Conservation (phyloP, 106 monocot genomes). For the Dendrobium catenatum region DNA sequence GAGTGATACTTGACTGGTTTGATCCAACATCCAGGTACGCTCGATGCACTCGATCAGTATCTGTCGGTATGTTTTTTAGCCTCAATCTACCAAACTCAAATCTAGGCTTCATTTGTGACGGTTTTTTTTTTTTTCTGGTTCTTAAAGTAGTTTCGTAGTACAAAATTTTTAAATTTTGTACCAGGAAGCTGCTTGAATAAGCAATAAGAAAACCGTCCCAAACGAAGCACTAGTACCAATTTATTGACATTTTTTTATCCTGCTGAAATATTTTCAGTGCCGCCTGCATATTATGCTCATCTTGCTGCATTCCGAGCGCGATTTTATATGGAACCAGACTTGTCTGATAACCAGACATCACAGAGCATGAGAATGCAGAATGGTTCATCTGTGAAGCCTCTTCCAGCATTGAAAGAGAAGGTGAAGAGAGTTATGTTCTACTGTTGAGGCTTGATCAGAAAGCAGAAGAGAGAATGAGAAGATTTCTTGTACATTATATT, state of each 20-base stretch:
- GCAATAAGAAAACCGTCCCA: too few relatives aligned
- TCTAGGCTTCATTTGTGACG: too few relatives aligned
- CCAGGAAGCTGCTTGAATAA: too few relatives aligned
- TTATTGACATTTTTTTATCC: background rate
- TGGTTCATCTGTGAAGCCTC: conserved; percentile 34
- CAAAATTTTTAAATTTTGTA: too few relatives aligned
- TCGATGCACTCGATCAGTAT: conserved; percentile 82
- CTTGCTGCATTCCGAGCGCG: conserved; percentile 66
- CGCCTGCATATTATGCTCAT: conserved; percentile 69
- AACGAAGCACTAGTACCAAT: background rate
- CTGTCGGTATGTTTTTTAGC: conserved; percentile 50
- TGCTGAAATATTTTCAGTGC: conserved; percentile 26
- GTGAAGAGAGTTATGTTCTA: conserved; percentile 78
- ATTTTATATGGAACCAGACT: conserved; percentile 56
- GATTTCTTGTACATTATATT: conserved; percentile 10
- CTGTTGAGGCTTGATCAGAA: conserved; percentile 17
- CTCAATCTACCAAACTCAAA: background rate
- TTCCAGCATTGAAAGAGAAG: conserved; percentile 62
- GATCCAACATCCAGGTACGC: conserved; percentile 53
- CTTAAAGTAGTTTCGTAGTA: too few relatives aligned
- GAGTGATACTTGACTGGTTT: background rate
- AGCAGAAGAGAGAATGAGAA: background rate
- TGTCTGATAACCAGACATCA: conserved; percentile 12
- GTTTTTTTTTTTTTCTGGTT: too few relatives aligned
- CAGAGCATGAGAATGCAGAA: conserved; percentile 13